A percentile compares a stretch with the other conserved stretches of the same genome.
These are phyloP conservation scores for Diacronema lutheri DNA, from an alignment of 78 protist genomes.

Conservation along the genomic window DNA sequence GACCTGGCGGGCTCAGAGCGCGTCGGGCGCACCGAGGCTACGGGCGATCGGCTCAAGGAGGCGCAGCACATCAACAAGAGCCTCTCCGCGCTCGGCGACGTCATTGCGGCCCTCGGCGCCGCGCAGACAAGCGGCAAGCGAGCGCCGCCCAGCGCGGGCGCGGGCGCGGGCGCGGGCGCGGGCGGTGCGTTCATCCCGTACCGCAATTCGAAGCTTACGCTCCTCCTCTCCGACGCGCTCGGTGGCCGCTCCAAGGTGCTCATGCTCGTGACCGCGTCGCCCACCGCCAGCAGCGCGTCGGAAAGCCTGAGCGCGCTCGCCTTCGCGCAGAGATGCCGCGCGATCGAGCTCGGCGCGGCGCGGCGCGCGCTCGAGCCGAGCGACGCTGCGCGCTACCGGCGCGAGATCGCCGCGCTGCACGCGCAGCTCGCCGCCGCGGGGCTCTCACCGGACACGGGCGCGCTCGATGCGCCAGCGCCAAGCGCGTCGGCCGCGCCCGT, in stretches of 20 bases:
- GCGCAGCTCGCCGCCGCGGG: no score
- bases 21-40: not conserved
- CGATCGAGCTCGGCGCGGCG: no score
- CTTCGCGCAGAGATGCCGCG: no score
- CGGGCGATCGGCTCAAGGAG: slow-evolving; percentile 10
- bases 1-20: slow-evolving; percentile 46
- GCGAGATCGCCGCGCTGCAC: no score
- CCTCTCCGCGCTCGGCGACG: not conserved
- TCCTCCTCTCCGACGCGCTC: not conserved
- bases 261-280: not conserved
- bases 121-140: not conserved
- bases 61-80: slow-evolving; percentile 24
- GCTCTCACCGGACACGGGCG: no score
- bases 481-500: no score
- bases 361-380: no score
- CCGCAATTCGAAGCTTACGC: slow-evolving; percentile 1
- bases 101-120: not conserved
- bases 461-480: no score
- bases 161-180: not conserved
- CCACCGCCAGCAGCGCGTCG: no score
- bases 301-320: no score
- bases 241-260: not conserved
- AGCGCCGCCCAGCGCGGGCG: not conserved
- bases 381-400: no score
- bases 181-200: not conserved